A percentile compares a stretch with the other conserved stretches of the same genome.
Evolutionary conservation across 2,329 filamentous ascomycete species (phyloP).

Genomic region (Verticillium zaregamsianum): DNA sequence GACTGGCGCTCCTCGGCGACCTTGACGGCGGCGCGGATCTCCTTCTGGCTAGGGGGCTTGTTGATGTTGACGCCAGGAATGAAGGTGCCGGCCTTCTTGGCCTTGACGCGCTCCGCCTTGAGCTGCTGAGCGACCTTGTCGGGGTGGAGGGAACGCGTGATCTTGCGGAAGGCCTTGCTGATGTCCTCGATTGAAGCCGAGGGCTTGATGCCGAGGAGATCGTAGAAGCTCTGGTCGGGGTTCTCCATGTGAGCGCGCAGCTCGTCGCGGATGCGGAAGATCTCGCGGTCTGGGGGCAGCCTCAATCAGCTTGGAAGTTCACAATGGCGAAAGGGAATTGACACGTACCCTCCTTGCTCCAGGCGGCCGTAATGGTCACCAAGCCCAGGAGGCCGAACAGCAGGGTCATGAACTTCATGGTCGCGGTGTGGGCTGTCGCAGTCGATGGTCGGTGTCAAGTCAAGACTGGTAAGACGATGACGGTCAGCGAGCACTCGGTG

Average conservation of each 20-base stretch:
- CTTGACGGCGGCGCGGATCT: constrained; percentile 77
- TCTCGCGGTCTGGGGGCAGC: constrained; percentile 76
- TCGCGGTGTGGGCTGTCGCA: constrained; percentile 28
- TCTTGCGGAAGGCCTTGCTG: constrained; percentile 90
- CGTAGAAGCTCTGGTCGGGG: constrained; percentile 82
- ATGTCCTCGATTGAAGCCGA: constrained; percentile 81
- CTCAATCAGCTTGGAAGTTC: constrained; percentile 2
- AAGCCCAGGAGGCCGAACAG: constrained; percentile 66
- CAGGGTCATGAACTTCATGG: constrained; percentile 68
- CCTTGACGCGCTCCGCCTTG: constrained; percentile 61
- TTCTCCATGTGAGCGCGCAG: constrained; percentile 68
- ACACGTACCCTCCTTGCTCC: constrained; percentile 76
- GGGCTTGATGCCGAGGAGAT: constrained; percentile 75
- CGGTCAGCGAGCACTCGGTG: not conserved
- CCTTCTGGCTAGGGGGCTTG: constrained; percentile 67
- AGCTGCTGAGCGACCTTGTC: constrained; percentile 92
- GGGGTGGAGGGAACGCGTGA: constrained; percentile 77
- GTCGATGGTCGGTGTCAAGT: not conserved
- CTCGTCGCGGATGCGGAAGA: constrained; percentile 92
- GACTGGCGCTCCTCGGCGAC: constrained; percentile 78
- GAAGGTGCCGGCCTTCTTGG: constrained; percentile 41
- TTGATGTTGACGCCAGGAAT: constrained; percentile 61
- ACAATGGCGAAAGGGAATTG: not conserved
- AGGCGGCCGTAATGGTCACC: constrained; percentile 66
- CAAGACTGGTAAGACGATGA: not conserved